Conservation (phyloP, 2,329 filamentous ascomycete genomes). For the Monilinia polystroma region DNA sequence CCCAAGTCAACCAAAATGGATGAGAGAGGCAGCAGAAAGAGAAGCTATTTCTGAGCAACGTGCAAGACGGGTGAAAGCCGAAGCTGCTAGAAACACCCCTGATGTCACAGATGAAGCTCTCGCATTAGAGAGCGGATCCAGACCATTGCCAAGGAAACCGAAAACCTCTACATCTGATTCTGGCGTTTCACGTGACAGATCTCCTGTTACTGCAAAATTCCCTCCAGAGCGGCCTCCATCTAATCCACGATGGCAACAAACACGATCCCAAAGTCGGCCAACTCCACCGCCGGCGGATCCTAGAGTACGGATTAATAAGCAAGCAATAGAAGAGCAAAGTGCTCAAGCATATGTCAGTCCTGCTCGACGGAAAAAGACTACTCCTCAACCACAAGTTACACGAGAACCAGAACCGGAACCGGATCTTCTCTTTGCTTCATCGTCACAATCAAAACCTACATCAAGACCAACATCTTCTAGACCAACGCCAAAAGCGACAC, state of each 20-base stretch:
- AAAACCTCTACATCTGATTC: constrained; percentile 34
- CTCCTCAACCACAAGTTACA: constrained; percentile 41
- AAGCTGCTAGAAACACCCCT: constrained; percentile 25
- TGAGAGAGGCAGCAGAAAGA: constrained; percentile 57
- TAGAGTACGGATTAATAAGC: constrained; percentile 65
- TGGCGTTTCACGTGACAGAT: constrained; percentile 47
- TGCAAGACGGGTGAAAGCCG: constrained; percentile 28
- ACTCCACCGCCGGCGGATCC: constrained; percentile 45
- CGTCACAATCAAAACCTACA: constrained; percentile 38
- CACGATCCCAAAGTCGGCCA: constrained; percentile 30
- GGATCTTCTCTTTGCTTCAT: constrained; percentile 61
- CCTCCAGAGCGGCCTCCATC: constrained; percentile 47
- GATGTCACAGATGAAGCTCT: constrained; percentile 70
- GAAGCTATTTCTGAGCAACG: constrained; percentile 41
- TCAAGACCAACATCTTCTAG: constrained; percentile 39
- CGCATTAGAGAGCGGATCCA: constrained; percentile 69
- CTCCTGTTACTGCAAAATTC: constrained; percentile 49
- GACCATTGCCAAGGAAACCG: constrained; percentile 49
- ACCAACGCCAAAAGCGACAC: constrained; percentile 41
- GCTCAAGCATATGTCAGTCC: constrained; percentile 86
- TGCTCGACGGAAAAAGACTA: constrained; percentile 71
- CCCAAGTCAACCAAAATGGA: constrained; percentile 87
- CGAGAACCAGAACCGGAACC: constrained; percentile 52
- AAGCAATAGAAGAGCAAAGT: constrained; percentile 75
- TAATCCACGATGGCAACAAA: constrained; percentile 60